Conservation (phyloP, 192 early-diverging fungal species). For the Pilobolus umbonatus region DNA sequence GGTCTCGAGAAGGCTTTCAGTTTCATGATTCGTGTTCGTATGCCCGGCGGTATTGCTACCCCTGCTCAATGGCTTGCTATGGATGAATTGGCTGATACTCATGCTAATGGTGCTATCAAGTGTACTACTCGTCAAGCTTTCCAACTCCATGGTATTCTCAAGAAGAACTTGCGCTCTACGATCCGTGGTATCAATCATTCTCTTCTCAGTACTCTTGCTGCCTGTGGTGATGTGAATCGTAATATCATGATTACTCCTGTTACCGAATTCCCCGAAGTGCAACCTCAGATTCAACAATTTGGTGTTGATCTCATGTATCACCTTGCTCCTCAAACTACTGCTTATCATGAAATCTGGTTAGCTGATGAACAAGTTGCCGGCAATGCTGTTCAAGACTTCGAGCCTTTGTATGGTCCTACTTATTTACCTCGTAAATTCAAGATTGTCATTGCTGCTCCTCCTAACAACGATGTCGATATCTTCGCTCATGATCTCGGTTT, state of each 20-base stretch:
- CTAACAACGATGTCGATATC: constrained; percentile 95
- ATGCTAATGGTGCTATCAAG: constrained; percentile 88
- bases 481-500: constrained; percentile 94
- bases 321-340: constrained; percentile 78
- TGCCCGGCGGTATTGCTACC: constrained; percentile 87
- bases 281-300: constrained; percentile 75
- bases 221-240: constrained; percentile 97
- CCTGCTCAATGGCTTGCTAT: constrained; percentile 91
- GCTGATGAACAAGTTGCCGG: constrained; percentile 85
- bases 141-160: constrained; percentile 95
- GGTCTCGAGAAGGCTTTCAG: constrained; percentile 89
- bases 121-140: constrained; percentile 95
- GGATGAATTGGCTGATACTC: constrained; percentile 81
- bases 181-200: constrained; percentile 91
- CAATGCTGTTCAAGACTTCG: constrained; percentile 73
- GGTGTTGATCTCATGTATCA: constrained; percentile 66
- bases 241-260: constrained; percentile 94
- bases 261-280: constrained; percentile 73
- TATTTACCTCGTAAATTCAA: constrained; percentile 98
- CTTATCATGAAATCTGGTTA: constrained; percentile 98
- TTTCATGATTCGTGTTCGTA: constrained; percentile 96
- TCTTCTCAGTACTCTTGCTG: constrained; percentile 89
- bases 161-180: constrained; percentile 80
- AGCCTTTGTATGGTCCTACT: constrained; percentile 90
- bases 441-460: constrained; percentile 88